Evolutionary conservation across 2,329 filamentous ascomycete genomes (phyloP).

Genomic region (Epichloe sylvatica): DNA sequence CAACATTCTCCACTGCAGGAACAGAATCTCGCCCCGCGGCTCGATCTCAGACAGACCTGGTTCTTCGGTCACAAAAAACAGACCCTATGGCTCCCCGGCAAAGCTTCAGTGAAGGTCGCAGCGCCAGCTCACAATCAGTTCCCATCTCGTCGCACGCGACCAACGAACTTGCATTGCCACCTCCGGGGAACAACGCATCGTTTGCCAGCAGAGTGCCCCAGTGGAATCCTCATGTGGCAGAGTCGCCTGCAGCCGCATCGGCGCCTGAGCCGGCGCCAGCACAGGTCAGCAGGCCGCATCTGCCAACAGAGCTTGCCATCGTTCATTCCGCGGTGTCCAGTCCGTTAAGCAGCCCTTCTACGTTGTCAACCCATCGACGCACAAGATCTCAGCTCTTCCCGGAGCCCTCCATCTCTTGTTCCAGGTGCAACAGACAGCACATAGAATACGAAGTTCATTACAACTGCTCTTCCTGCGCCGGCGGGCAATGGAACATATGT

Average conservation of each 20-base stretch:
- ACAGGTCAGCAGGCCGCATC: constrained; percentile 15
- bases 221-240: constrained; percentile 9
- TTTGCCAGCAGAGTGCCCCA: constrained; percentile 24
- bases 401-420: constrained; percentile 64
- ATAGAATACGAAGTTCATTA: constrained; percentile 84
- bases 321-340: constrained; percentile 19
- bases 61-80: constrained; percentile 26
- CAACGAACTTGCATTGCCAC: constrained; percentile 9
- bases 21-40: constrained; percentile 35
- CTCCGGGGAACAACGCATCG: constrained; percentile 16
- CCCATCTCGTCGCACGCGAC: constrained; percentile 12
- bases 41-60: constrained; percentile 53
- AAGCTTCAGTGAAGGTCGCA: constrained; percentile 28
- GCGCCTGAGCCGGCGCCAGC: constrained; percentile 11
- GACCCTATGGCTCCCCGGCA: constrained; percentile 26
- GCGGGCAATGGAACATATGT: constrained; percentile 67
- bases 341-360: constrained; percentile 18
- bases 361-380: constrained; percentile 23
- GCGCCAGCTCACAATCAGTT: constrained; percentile 24
- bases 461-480: constrained; percentile 57
- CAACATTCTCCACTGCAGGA: constrained; percentile 26
- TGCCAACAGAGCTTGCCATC: constrained; percentile 28
- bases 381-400: constrained; percentile 38
- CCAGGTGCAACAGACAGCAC: constrained; percentile 52
- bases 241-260: constrained; percentile 1